These are phyloP conservation scores for Talaromyces rugulosus DNA, from an alignment of 2,329 filamentous ascomycete genomes.

Conservation along the genomic window DNA sequence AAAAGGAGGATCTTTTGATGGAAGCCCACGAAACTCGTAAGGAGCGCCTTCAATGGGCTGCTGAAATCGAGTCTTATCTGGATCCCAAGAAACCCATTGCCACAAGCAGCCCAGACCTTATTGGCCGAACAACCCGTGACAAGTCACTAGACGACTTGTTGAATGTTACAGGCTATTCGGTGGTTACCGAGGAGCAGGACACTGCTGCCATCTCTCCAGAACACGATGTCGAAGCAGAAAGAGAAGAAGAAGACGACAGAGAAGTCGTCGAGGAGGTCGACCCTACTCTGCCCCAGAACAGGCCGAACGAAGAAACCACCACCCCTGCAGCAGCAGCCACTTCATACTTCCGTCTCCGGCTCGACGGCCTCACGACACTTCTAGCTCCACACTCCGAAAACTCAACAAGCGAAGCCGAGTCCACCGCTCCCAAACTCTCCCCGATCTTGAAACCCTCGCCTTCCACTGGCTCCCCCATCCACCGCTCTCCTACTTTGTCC, in stretches of 20 bases:
- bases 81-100: slow-evolving; percentile 22
- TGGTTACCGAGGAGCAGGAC: slow-evolving; percentile 22
- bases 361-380: slow-evolving; percentile 28
- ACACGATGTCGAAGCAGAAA: slow-evolving; percentile 13
- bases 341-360: slow-evolving; percentile 34
- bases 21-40: slow-evolving; percentile 60
- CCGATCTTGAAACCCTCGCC: slow-evolving; percentile 31
- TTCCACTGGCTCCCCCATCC: slow-evolving; percentile 14
- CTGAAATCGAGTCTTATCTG: slow-evolving; percentile 38
- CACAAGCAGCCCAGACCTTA: slow-evolving; percentile 14
- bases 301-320: slow-evolving; percentile 33
- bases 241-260: slow-evolving; percentile 19
- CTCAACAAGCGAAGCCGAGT: slow-evolving; percentile 26
- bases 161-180: slow-evolving; percentile 37
- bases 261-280: slow-evolving; percentile 23
- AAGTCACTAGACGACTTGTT: slow-evolving; percentile 42
- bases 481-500: slow-evolving; percentile 13
- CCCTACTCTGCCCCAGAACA: slow-evolving; percentile 45
- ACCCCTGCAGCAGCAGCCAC: slow-evolving; percentile 17
- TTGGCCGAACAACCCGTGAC: slow-evolving; percentile 8
- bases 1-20: slow-evolving; percentile 71
- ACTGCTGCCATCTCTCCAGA: background rate
- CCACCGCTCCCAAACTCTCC: slow-evolving; percentile 30
- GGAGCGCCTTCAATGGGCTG: slow-evolving; percentile 54
- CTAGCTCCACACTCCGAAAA: slow-evolving; percentile 28